A percentile compares a stretch with the other conserved stretches of the same genome.
These are phyloP conservation scores for Hypoxylon sp. DNA, from an alignment of 2,329 filamentous ascomycete genomes.

Conservation along the genomic window DNA sequence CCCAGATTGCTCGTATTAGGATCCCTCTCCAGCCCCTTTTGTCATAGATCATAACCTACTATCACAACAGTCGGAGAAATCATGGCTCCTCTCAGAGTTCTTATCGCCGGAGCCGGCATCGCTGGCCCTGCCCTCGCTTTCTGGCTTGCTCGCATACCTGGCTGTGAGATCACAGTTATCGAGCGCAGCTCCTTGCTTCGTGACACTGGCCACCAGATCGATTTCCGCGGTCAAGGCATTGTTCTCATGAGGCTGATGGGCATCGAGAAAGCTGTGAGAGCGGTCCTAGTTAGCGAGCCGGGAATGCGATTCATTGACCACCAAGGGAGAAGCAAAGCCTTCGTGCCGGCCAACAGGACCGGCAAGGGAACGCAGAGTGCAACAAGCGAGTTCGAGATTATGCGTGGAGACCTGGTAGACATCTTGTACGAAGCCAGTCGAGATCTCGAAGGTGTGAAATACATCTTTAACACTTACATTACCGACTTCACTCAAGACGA, in stretches of 20 bases:
- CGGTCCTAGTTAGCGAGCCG: constrained; percentile 52
- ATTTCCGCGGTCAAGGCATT: constrained; percentile 54
- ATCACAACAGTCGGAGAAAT: not conserved
- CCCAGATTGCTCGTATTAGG: not conserved
- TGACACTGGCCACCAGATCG: constrained; percentile 52
- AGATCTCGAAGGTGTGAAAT: constrained; percentile 52
- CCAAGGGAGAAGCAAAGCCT: not conserved
- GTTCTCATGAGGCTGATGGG: constrained; percentile 55
- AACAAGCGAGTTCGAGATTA: constrained; percentile 60
- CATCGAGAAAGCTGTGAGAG: constrained; percentile 53
- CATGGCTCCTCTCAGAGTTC: constrained; percentile 49
- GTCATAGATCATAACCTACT: not conserved
- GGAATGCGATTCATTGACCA: constrained; percentile 47
- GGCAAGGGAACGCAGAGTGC: constrained; percentile 50
- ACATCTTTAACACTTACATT: constrained; percentile 55
- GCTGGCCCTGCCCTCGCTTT: constrained; percentile 45
- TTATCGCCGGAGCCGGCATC: constrained; percentile 49
- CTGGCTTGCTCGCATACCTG: constrained; percentile 47
- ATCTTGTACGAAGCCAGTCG: constrained; percentile 57
- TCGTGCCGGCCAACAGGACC: not conserved
- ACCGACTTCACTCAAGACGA: constrained; percentile 50
- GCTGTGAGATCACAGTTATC: constrained; percentile 45
- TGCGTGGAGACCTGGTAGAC: constrained; percentile 58
- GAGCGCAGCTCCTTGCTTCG: constrained; percentile 45
- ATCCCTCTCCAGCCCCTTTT: not conserved